Evolutionary conservation across 1,284 basidiomycete species (phyloP), one percentile per base, ranked within the genome.

Genomic region (Acaromyces ingoldii): DNA sequence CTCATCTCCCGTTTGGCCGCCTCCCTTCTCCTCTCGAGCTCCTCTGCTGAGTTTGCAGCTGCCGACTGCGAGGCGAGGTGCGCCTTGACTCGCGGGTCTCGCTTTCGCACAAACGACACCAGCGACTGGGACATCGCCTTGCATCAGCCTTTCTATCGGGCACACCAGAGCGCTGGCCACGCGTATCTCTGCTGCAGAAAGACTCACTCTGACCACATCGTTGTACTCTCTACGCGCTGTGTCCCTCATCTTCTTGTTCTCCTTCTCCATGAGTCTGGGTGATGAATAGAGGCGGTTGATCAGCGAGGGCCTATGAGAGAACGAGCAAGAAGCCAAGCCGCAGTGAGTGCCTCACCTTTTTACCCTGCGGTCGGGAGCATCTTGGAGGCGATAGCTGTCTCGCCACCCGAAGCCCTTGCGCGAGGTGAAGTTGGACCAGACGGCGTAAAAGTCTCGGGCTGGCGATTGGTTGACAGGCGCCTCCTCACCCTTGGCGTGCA

Each of bases 171-270:
- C n/a, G n/a, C n/a, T n/a, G n/a, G n/a, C n/a, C 21, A 38, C 9
- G 36, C 36, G 21, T 6, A 5, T 9, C 21, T 6, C 21, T 5
- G 7, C 9, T 19, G 15, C 6, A 6, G 19, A 19, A 6, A 9
- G n/a, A 76, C 84, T 51, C 67, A 91, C 90, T 69, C 86, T 80
- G 30, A 98, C 81, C 1, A 86, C 87, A 40, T 97, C 92, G 66
- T 93, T 97, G 76, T 95, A 98, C 63, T 98, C 93, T 70, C 83
- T 83, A 33, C 88, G 81, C 5, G 88, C 87, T 37, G 89, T 87
- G 34, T 95, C 90, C 13, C 92, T 82, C 6, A 84, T 83, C 65
- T 91, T 91, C 77, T 89, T 91, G 76, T 98, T 98, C 65, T 97
- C 95, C 70, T 87, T 89, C 75, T 98, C 95, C 87, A 98, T 92